Base-by-base conservation (phyloP, 176 grass and related monocot genomes). In the Leersia perrieri region DNA sequence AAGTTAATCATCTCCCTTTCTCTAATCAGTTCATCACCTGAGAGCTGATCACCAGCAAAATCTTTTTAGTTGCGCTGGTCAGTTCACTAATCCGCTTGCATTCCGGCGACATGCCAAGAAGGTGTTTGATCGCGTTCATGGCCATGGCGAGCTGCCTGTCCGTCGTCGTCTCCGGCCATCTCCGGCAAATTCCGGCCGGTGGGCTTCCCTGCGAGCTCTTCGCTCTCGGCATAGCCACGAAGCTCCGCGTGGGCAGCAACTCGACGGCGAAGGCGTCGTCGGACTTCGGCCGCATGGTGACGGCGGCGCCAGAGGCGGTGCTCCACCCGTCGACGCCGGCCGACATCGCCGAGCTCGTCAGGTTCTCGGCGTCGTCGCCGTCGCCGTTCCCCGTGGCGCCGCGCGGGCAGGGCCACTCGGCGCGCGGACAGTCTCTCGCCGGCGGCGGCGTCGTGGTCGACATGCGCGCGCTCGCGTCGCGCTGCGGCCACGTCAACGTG, bases 231-330 rank as follows among this genome's bases (percentile, higher is more conserved):
- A 83, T 97, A 9, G 55, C 77, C 32, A 65, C 69, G 1, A 82
- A 63, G 33, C 36, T 91, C 27, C 66, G 30, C 33, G 55, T 57
- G 4, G 91, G 87, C 18, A 4, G 18, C 34, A 66, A 96, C 76
- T 42, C 66, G 16, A 88, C 69, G 18, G 67, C 66, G 61, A 62
- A 23, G 9, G 75, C 23, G 3, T 75, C 89, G 49, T 76, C 79
- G 22, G 91, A 97, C 76, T 97, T 89, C 44, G 87, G 91, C 9
- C 64, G 36, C 7, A 75, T 97, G 13, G 70, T 76, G 20, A 14
- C 2, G 7, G 75, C 63, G 51, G 47, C 30, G 55, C 89, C 72
- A 51, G 68, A 40, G 33, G 76, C 68, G 20, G 65, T 73, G 27
- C 45, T 87, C 53, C 77, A 83, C 26, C 87, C 87, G 0, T 15